phyloP scores from a whole-genome alignment of 2,329 filamentous ascomycete genomes.

The Pseudogymnoascus sp. region DNA sequence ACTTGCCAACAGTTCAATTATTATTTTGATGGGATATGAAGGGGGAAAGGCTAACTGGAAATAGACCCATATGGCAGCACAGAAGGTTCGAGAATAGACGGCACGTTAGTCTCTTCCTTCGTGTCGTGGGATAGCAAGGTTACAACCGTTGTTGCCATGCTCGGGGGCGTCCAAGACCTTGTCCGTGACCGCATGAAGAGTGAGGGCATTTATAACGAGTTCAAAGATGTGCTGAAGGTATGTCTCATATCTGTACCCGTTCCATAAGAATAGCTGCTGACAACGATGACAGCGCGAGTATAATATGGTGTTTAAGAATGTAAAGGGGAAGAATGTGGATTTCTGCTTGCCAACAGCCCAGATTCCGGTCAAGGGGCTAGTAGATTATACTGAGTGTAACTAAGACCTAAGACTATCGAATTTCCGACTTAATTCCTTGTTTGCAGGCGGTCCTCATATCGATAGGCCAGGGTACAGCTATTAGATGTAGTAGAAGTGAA shows the following conservation, averaged over 20 bases:
- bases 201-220: constrained; percentile 34
- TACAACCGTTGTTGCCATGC: constrained; percentile 33
- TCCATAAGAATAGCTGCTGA: neutral
- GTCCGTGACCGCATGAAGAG: constrained; percentile 33
- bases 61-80: constrained; percentile 36
- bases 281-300: constrained; percentile 9
- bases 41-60: neutral
- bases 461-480: neutral
- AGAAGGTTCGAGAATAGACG: constrained; percentile 34
- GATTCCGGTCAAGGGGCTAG: constrained; percentile 6
- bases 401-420: neutral
- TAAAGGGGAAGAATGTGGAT: constrained; percentile 12
- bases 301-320: constrained; percentile 10
- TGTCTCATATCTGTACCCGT: neutral
- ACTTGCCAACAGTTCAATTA: neutral
- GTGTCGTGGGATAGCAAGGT: constrained; percentile 39
- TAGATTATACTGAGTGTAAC: constrained; percentile 11
- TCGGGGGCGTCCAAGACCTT: constrained; percentile 34
- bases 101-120: constrained; percentile 33
- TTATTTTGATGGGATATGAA: neutral
- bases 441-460: too few species aligned
- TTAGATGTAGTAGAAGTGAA: too few species aligned
- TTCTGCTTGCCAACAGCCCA: constrained; percentile 9
- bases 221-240: constrained; percentile 20
- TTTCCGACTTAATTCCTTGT: neutral